phyloP scores from a whole-genome alignment of 257 asterid species.

The Nicotiana noctiflora region DNA sequence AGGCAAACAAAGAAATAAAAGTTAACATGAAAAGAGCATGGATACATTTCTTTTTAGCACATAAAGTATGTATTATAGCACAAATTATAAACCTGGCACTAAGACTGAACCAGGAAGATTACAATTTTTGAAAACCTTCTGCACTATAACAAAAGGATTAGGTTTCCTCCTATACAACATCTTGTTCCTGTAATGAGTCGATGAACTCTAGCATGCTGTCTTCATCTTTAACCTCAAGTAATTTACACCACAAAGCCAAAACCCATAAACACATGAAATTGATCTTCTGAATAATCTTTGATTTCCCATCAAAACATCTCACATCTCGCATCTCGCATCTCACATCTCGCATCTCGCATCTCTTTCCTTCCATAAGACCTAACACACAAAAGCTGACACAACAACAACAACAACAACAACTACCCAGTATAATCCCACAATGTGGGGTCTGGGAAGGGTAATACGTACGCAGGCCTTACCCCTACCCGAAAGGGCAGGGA shows the following conservation, averaged over 20 bases:
- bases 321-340: no score
- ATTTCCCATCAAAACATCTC: neutral
- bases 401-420: no score
- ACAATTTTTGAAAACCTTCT: neutral
- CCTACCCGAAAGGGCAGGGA: no score
- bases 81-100: neutral
- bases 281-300: neutral
- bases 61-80: neutral
- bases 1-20: neutral
- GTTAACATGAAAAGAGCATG: neutral
- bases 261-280: neutral
- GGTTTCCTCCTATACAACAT: neutral
- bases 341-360: no score
- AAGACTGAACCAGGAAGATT: neutral
- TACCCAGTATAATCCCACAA: no score
- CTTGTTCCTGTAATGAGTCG: neutral
- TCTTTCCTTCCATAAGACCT: no score
- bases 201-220: neutral
- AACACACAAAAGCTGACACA: no score
- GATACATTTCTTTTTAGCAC: neutral
- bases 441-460: no score
- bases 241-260: neutral
- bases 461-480: no score
- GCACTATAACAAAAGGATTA: neutral
- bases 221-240: neutral